Conservation (phyloP, 2,329 filamentous ascomycete species). For the Pestalotiopsis sp. region DNA sequence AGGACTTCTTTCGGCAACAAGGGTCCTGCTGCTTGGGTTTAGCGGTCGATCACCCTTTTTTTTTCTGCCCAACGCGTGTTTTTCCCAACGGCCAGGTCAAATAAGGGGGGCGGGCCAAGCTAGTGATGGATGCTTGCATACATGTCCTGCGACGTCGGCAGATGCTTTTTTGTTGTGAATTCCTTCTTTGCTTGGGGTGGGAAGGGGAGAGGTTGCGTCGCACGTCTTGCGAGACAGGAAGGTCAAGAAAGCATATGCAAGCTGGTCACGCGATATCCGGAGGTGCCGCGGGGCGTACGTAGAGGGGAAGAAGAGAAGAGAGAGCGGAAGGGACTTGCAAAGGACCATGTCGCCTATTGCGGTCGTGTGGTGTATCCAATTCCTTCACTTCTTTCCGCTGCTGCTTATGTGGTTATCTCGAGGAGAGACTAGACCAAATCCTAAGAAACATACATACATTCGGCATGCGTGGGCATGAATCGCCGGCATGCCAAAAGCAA, state of each 20-base stretch:
- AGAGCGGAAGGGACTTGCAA: neutral
- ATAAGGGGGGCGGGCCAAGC: neutral
- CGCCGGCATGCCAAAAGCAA: neutral
- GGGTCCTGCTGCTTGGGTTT: neutral
- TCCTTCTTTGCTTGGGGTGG: no score
- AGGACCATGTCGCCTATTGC: neutral
- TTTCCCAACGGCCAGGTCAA: neutral
- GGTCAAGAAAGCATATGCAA: no score
- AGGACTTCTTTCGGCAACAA: neutral
- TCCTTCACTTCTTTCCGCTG: neutral
- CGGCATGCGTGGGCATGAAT: neutral
- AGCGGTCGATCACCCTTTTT: neutral
- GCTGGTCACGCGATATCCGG: no score
- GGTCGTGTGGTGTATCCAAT: neutral
- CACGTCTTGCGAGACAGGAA: no score
- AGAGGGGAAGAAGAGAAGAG: neutral
- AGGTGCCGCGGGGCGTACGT: neutral
- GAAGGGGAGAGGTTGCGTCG: neutral
- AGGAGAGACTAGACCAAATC: neutral
- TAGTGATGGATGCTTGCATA: neutral
- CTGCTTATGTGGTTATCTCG: neutral
- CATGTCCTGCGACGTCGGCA: neutral
- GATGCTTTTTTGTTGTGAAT: neutral
- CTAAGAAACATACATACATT: neutral
- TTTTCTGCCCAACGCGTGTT: neutral